Evolutionary conservation across 2,329 filamentous ascomycete species (phyloP).

Genomic region (Penicillium janthinellum): DNA sequence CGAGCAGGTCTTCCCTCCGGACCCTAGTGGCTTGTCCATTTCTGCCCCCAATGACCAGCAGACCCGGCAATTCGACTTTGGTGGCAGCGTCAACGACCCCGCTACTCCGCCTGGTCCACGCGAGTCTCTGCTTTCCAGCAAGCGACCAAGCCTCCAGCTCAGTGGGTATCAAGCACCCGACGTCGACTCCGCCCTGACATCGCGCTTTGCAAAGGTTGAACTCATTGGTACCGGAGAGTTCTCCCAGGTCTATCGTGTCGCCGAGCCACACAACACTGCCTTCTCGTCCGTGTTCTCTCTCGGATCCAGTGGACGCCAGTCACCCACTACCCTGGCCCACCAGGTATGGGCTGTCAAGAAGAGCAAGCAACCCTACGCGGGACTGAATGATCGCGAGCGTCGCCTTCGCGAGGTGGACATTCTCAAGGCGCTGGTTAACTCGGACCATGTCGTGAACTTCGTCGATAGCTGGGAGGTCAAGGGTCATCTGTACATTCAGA

Average conservation of each 20-base stretch:
- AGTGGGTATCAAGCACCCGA: slow-evolving; percentile 71
- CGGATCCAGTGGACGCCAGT: slow-evolving; percentile 52
- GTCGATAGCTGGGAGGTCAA: slow-evolving; percentile 86
- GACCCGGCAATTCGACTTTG: slow-evolving; percentile 43
- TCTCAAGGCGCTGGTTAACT: slow-evolving; percentile 72
- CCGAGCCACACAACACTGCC: slow-evolving; percentile 43
- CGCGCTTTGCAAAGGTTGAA: slow-evolving; percentile 79
- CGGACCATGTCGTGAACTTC: slow-evolving; percentile 83
- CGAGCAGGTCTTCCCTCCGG: slow-evolving; percentile 72
- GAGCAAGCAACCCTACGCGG: slow-evolving; percentile 75
- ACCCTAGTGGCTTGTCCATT: slow-evolving; percentile 81
- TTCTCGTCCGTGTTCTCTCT: slow-evolving; percentile 48
- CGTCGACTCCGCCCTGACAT: slow-evolving; percentile 71
- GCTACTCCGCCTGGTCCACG: slow-evolving; percentile 77
- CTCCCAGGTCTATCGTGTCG: slow-evolving; percentile 85
- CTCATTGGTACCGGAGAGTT: slow-evolving; percentile 87
- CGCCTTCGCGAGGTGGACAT: slow-evolving; percentile 84
- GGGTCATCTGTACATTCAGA: slow-evolving; percentile 90
- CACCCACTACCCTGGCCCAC: slow-evolving; percentile 57
- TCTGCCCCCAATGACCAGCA: slow-evolving; percentile 60
- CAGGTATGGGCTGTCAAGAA: slow-evolving; percentile 92
- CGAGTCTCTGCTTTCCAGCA: slow-evolving; percentile 60
- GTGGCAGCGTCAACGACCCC: slow-evolving; percentile 56
- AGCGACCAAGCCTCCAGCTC: slow-evolving; percentile 67
- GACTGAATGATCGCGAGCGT: slow-evolving; percentile 74